phyloP scores from a whole-genome alignment of 495 filamentous ascomycete genomes.

The Hypomontagnella submonticulosa region DNA sequence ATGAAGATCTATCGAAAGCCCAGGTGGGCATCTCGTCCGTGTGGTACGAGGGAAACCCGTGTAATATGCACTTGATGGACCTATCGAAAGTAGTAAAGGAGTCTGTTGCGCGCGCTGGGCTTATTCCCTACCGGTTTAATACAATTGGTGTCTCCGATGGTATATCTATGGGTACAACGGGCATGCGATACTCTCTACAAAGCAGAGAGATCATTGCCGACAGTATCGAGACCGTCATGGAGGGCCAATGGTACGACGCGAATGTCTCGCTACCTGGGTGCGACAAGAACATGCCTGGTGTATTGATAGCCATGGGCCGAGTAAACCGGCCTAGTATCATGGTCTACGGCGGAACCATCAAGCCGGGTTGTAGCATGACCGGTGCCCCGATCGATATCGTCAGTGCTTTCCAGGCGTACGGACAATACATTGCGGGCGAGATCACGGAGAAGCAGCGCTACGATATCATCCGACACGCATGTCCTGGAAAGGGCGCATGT shows the following conservation, averaged over 20 bases:
- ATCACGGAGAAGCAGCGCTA: constrained; percentile 91
- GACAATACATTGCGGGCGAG: constrained; percentile 90
- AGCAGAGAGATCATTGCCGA: constrained; percentile 96
- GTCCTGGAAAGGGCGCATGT: constrained; percentile 92
- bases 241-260: constrained; percentile 98
- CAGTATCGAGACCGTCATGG: constrained; percentile 98
- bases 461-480: constrained; percentile 95
- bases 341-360: constrained; percentile 97
- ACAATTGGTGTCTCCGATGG: constrained; percentile 93
- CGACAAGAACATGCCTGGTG: constrained; percentile 99
- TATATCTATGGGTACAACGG: constrained; percentile 83
- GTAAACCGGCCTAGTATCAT: constrained; percentile 94
- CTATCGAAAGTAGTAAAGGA: constrained; percentile 84
- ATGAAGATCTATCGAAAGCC: constrained; percentile 89
- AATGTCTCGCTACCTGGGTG: constrained; percentile 99
- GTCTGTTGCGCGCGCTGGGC: constrained; percentile 81
- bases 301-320: constrained; percentile 96
- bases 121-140: constrained; percentile 94
- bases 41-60: constrained; percentile 93
- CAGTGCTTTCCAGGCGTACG: constrained; percentile 97
- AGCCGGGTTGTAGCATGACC: constrained; percentile 82
- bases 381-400: constrained; percentile 92
- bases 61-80: constrained; percentile 98
- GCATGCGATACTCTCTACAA: constrained; percentile 96
- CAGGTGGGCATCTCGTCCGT: constrained; percentile 96